Percentiles rank a stretch among this genome's conserved stretches.
phyloP scores from a whole-genome alignment of 306 rosid genomes.

The Dalbergia cultrata region DNA sequence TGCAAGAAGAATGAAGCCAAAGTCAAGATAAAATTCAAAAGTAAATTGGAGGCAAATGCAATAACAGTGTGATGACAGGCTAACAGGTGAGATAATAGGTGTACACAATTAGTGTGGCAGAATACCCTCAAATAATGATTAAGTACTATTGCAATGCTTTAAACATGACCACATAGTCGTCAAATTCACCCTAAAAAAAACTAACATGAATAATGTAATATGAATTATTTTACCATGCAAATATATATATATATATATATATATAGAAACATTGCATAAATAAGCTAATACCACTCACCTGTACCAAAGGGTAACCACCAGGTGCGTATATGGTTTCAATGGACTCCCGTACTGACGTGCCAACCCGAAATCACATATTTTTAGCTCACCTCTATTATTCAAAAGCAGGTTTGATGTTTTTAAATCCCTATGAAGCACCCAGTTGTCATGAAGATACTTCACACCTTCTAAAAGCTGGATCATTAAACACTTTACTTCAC shows the following conservation, averaged over 20 bases:
- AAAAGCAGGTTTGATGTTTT: slow-evolving; percentile 93
- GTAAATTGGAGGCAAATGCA: not conserved
- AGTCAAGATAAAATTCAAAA: slow-evolving; percentile 5
- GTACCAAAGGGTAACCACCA: slow-evolving; percentile 99
- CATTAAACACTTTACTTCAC: slow-evolving; percentile 99
- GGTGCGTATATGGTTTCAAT: slow-evolving; percentile 93
- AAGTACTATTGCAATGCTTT: not conserved
- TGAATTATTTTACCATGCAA: slow-evolving; percentile 12
- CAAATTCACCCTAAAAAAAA: slow-evolving; percentile 3
- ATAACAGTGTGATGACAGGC: slow-evolving; percentile 4
- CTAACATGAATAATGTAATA: slow-evolving; percentile 12
- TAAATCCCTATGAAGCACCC: slow-evolving; percentile 99
- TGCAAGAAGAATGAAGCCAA: slow-evolving; percentile 32
- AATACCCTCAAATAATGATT: slow-evolving; percentile 32
- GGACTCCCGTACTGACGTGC: slow-evolving; percentile 99
- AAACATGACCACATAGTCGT: not conserved
- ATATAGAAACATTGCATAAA: slow-evolving; percentile 7
- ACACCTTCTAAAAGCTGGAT: slow-evolving; percentile 93
- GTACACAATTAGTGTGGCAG: not conserved
- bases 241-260: not conserved
- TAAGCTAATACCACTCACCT: slow-evolving; percentile 67
- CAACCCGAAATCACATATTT: slow-evolving; percentile 98
- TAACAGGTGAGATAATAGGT: slow-evolving; percentile 8
- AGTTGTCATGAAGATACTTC: slow-evolving; percentile 98
- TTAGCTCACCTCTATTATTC: slow-evolving; percentile 96